Base-by-base conservation (phyloP, 164 flowering plant species). In the Umbilicus rupestris region DNA sequence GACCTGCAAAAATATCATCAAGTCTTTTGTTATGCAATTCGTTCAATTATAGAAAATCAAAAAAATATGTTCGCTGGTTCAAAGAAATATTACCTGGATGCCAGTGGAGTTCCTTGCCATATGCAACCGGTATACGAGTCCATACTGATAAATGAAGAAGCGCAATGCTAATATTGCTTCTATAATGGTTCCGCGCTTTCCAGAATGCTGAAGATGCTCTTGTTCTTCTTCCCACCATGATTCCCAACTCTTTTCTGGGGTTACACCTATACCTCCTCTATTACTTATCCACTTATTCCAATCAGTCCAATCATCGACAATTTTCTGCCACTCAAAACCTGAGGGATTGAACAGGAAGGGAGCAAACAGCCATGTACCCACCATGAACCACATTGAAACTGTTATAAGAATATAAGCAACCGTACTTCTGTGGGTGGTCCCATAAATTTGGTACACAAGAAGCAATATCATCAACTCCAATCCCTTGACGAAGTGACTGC, bases 181-280 rank as follows among this genome's bases (percentile, higher is more conserved):
- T 14, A 77, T 83, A 62, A 85, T 67, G 19, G 79, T 75, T 4
- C 99, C 99, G 65, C 93, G 88, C 66, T 76, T 80, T 64, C 99
- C 99, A 74, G 99, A 79, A 73, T 84, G 75, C 8, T 75, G 88
- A 41, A 95, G 96, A 82, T 95, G 99, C 47, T 88, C 93, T 65
- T 90, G 97, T 71, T 95, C 97, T 72, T 87, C 89, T 67, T 92
- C 97, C 99, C 97, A 95, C 99, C 97, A 95, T 28, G 99, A 92
- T 73, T 95, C 99, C 99, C 99, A 95, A 78, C 99, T 95, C 72
- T 89, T 89, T 45, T 82, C 90, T 15, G 99, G 78, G 3, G 83
- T 87, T 24, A 95, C 99, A 70, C 97, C 97, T 47, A 89, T 92
- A 33, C 99, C 99, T 7, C 99, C 99, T 35, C 84, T 75, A 77